Conservation (phyloP, 441 rosid species). For the Gossypium gossypioides region DNA sequence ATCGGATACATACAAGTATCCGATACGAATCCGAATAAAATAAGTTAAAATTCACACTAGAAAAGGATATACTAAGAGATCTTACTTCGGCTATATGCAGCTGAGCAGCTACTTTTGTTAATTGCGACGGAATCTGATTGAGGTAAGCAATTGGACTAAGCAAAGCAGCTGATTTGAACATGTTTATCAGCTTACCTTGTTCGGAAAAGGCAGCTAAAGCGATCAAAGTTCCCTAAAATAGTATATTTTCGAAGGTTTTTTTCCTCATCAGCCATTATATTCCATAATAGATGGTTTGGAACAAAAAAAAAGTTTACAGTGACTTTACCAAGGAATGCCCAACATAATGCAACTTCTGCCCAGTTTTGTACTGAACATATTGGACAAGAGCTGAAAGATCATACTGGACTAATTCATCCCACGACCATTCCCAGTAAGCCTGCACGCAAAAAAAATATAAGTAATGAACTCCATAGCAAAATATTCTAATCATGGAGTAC, state of each 20-base stretch:
- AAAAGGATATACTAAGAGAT: background rate
- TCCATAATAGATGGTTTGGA: background rate
- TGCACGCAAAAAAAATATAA: background rate
- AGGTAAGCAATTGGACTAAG: conserved; percentile 35
- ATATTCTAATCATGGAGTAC: background rate
- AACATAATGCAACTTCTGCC: conserved; percentile 33
- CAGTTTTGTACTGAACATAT: conserved; percentile 21
- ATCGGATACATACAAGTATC: background rate
- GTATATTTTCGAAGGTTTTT: background rate
- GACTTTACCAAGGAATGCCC: conserved; percentile 32
- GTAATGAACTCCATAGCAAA: background rate
- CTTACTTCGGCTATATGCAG: conserved; percentile 28
- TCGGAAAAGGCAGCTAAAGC: conserved; percentile 41
- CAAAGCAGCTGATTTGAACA: conserved; percentile 39
- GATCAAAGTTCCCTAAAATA: conserved; percentile 36
- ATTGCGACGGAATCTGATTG: conserved; percentile 27
- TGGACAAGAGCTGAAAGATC: conserved; percentile 29
- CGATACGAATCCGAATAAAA: background rate
- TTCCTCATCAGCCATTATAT: background rate
- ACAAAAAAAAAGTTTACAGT: background rate
- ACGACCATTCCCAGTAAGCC: conserved; percentile 49
- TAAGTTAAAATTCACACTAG: background rate
- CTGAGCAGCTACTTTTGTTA: conserved; percentile 23
- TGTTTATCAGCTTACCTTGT: conserved; percentile 17
- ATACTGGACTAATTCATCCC: conserved; percentile 32